Percentiles rank a stretch among this genome's conserved stretches.
Conservation (phyloP, 805 yeast species). For the Schizosaccharomyces cryophilus region DNA sequence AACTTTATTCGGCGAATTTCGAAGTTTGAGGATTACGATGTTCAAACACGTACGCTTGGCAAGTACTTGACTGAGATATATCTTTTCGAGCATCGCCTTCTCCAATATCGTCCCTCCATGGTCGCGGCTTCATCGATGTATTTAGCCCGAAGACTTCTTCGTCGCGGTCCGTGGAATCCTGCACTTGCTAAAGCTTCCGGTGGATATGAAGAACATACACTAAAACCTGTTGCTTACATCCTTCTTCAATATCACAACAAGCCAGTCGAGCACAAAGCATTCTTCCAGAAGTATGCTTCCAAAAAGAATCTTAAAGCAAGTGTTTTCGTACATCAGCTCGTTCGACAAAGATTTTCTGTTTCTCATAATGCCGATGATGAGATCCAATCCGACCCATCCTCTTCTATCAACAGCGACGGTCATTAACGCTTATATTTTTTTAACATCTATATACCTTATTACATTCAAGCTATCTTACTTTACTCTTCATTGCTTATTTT, state of each 20-base stretch:
- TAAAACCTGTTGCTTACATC: conserved; percentile 47
- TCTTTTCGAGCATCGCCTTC: conserved; percentile 69
- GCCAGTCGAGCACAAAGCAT: conserved; percentile 76
- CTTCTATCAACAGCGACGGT: not conserved
- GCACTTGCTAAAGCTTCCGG: conserved; percentile 63
- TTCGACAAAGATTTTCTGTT: not conserved
- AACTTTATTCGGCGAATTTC: conserved; percentile 77
- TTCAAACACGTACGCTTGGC: conserved; percentile 79
- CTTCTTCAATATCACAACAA: conserved; percentile 42
- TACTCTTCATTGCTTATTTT: no score
- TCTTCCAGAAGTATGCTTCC: conserved; percentile 78
- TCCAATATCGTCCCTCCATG: conserved; percentile 81
- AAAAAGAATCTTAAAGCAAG: conserved; percentile 51
- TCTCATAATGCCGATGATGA: not conserved
- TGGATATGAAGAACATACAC: conserved; percentile 51
- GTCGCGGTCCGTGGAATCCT: conserved; percentile 21
- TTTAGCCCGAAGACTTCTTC: conserved; percentile 49
- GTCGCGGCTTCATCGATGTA: conserved; percentile 89
- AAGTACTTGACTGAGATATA: conserved; percentile 79
- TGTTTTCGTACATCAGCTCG: conserved; percentile 1
- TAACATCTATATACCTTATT: not conserved
- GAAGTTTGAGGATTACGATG: conserved; percentile 89
- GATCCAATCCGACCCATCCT: not conserved
- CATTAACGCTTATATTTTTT: not conserved
- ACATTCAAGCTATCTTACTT: no score